phyloP scores from a whole-genome alignment of 2,329 filamentous ascomycete genomes.

The Colletotrichum sp. region DNA sequence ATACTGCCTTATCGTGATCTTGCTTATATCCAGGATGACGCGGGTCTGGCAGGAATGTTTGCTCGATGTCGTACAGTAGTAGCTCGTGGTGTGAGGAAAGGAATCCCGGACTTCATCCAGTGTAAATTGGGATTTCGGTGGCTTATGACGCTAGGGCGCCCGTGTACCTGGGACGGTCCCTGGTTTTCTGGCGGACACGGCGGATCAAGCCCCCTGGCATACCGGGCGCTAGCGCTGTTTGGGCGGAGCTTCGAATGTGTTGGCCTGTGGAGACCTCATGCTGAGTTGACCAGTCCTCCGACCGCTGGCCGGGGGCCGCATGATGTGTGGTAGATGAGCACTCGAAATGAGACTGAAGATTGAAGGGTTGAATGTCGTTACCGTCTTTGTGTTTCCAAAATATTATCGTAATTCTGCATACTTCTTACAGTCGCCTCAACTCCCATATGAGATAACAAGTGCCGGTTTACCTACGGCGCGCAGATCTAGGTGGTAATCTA shows the following conservation, averaged over 20 bases:
- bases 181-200: conserved; percentile 10
- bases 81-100: neutral
- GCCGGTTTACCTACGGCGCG: neutral
- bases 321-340: conserved; percentile 1
- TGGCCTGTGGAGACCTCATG: conserved; percentile 9
- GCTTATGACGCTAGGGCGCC: conserved; percentile 7
- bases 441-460: neutral
- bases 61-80: neutral
- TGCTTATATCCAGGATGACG: neutral
- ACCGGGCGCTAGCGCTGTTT: conserved; percentile 7
- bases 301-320: neutral
- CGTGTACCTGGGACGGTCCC: conserved; percentile 11
- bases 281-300: neutral
- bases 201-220: neutral
- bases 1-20: neutral
- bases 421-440: neutral
- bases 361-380: neutral
- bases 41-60: conserved; percentile 7
- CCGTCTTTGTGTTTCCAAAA: neutral
- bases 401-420: neutral
- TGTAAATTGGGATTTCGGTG: conserved; percentile 14
- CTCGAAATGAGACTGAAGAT: neutral
- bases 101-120: conserved; percentile 6
- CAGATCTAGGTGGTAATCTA: neutral
- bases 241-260: neutral